Percentiles rank a stretch among this genome's conserved stretches.
Conservation (phyloP, 225 moss, liverwort and hornwort genomes). For the Antitrichia curtipendula region DNA sequence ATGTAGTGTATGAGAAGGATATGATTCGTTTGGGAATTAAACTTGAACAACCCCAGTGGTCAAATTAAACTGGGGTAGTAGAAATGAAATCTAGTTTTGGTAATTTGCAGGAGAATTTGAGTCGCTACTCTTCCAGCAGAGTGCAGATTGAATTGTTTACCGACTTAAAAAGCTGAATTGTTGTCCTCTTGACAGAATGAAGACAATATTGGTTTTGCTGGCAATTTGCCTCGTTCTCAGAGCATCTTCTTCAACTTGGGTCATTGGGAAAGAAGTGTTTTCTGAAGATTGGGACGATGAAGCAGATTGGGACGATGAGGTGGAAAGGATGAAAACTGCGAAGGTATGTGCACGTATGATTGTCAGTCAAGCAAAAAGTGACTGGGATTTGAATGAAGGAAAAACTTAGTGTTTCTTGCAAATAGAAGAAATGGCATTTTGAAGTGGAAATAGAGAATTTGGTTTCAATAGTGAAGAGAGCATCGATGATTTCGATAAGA, state of each 20-base stretch:
- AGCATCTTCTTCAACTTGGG: not conserved
- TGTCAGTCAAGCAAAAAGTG: not conserved
- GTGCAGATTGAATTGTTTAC: not conserved
- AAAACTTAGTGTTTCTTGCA: not conserved
- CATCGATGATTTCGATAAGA: not conserved
- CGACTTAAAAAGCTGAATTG: not conserved
- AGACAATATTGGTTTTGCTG: not conserved
- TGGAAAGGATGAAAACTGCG: not conserved
- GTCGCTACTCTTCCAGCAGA: not conserved
- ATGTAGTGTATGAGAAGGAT: not conserved
- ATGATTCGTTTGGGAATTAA: not conserved
- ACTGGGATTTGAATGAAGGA: not conserved
- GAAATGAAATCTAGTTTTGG: not conserved
- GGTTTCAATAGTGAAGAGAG: not conserved
- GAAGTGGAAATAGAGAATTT: not conserved
- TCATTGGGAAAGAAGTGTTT: not conserved
- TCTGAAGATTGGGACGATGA: not conserved
- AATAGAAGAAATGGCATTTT: not conserved
- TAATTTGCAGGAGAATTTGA: not conserved
- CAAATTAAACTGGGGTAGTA: not conserved
- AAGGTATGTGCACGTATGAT: not conserved
- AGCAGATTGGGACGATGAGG: not conserved
- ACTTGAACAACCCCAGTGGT: not conserved
- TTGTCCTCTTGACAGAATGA: not conserved
- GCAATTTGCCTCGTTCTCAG: not conserved